Percentiles rank a stretch among this genome's conserved stretches.
Evolutionary conservation across 2,329 filamentous ascomycete genomes (phyloP).

Genomic region (Gaeumannomyces tritici): DNA sequence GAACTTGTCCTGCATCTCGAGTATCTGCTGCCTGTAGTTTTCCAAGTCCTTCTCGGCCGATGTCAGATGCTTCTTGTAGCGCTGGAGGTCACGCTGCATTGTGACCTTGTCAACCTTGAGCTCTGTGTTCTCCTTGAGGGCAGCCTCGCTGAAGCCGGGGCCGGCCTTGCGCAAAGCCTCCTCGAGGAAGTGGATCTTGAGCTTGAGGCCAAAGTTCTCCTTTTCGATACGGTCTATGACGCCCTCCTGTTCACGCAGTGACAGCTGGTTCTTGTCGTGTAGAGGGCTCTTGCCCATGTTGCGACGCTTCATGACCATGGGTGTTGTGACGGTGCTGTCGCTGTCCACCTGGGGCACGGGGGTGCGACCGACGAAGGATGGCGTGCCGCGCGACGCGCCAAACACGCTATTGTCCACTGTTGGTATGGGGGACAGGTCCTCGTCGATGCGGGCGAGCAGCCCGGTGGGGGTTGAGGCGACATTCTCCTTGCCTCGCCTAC

Average conservation of each 20-base stretch:
- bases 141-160: constrained; percentile 79
- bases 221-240: constrained; percentile 95
- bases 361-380: constrained; percentile 56
- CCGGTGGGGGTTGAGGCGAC: constrained; percentile 54
- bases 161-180: constrained; percentile 81
- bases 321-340: constrained; percentile 78
- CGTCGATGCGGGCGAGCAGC: constrained; percentile 54
- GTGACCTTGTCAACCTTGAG: constrained; percentile 89
- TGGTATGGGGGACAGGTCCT: constrained; percentile 67
- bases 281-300: constrained; percentile 54
- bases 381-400: constrained; percentile 54
- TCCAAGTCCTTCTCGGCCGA: constrained; percentile 82
- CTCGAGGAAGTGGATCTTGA: constrained; percentile 95
- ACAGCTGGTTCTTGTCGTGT: constrained; percentile 82
- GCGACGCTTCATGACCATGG: constrained; percentile 57
- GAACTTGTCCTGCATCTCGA: constrained; percentile 73
- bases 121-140: constrained; percentile 89
- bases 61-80: constrained; percentile 75
- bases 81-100: constrained; percentile 77
- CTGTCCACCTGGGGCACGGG: constrained; percentile 66
- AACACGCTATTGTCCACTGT: constrained; percentile 64
- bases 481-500: constrained; percentile 53
- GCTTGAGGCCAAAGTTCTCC: constrained; percentile 93
- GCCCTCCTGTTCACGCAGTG: constrained; percentile 87
- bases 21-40: constrained; percentile 69